Percentiles rank a stretch among this genome's conserved stretches.
Evolutionary conservation across 2,329 filamentous ascomycete species (phyloP).

Genomic region (Pleoardoris graminearum): DNA sequence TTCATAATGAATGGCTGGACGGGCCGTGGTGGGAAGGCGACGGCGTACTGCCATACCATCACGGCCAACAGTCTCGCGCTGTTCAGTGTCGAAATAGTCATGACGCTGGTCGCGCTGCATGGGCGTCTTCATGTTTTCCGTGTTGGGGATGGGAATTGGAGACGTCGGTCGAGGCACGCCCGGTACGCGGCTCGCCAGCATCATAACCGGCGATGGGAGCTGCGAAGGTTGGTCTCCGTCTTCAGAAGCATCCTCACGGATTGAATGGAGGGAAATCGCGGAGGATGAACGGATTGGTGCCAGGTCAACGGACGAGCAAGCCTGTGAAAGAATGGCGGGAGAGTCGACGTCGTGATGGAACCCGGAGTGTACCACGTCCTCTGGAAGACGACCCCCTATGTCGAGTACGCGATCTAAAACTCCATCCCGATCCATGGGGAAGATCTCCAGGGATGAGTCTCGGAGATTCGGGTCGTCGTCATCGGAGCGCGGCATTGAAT

Average conservation of each 20-base stretch:
- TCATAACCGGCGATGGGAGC: background rate
- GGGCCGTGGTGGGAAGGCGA: background rate
- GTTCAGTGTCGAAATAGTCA: background rate
- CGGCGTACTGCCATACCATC: background rate
- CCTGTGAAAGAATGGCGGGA: constrained; percentile 32
- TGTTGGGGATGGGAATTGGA: background rate
- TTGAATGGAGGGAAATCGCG: constrained; percentile 27
- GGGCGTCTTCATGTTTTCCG: background rate
- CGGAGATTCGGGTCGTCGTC: constrained; percentile 33
- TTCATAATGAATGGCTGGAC: background rate
- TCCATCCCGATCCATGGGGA: constrained; percentile 32
- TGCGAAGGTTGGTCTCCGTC: background rate
- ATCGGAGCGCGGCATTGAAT: constrained; percentile 33
- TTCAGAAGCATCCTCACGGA: constrained; percentile 5
- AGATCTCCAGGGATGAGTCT: constrained; percentile 34
- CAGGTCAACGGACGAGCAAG: constrained; percentile 38
- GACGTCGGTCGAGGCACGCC: background rate
- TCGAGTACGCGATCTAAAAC: constrained; percentile 35
- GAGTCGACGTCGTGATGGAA: constrained; percentile 18
- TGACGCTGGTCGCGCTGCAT: background rate
- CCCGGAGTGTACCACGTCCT: constrained; percentile 26
- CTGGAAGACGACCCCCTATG: constrained; percentile 30
- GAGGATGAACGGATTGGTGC: constrained; percentile 27
- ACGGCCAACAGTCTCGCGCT: background rate
- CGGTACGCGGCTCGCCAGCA: no score